Base-by-base conservation (phyloP, 805 yeast species). In the Dipodascus albidus region DNA sequence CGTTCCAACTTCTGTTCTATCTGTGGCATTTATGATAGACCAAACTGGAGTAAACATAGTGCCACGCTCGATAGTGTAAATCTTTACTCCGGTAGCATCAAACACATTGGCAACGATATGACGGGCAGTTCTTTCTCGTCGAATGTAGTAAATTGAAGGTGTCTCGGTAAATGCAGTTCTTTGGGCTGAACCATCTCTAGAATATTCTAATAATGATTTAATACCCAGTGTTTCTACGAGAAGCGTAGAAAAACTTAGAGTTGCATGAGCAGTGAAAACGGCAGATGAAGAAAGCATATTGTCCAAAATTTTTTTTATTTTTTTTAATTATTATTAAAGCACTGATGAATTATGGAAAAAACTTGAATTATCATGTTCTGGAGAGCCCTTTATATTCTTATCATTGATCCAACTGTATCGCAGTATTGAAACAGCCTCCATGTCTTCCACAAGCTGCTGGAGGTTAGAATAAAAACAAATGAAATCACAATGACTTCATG, bases 11-110 rank as follows among this genome's bases (percentile, higher is more conserved):
- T 76, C 80, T 50, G 59, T 64, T 57, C 80, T 67, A 15, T 68
- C 62, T 19, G 81, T 80, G 52, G 60, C 69, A 2, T 70, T 66
- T 23, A 72, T 64, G 62, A 80, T 61, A n/a, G 74, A 61, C 85
- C 85, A 80, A 22, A 73, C 72, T 19, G 80, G 79, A 51, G 74
- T 72, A 52, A 70, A 59, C 1, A 76, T 64, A 19, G 79, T 69
- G 56, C 68, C 69, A 50, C 83, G 69, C 64, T 79, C 82, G 60
- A 80, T 68, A n/a, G 78, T 69, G 62, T 74, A 80, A 15, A 70
- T 61, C 55, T 74, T 73, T 23, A 62, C 64, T n/a, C 72, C 72
- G 22, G 78, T 75, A 20, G 65, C 64, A 56, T 73, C 75, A 61
- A 75, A 80, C 1, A 80, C 81, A 58, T 77, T 77, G 49, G 79